Evolutionary conservation across 306 rosid genomes (phyloP).

Genomic region (Cicer judaicum): DNA sequence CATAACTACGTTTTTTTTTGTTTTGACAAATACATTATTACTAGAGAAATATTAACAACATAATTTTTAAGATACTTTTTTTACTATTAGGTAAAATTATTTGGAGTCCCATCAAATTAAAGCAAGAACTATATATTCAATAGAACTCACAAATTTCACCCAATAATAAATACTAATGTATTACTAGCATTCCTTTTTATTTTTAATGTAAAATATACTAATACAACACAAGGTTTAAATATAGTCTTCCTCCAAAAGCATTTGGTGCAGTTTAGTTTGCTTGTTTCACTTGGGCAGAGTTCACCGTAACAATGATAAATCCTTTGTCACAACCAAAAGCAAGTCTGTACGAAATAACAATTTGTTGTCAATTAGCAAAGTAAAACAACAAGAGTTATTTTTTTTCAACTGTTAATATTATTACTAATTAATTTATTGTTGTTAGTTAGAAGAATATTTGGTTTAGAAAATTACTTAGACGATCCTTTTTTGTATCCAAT

Average conservation of each 20-base stretch:
- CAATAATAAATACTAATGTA: background rate
- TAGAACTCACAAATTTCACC: background rate
- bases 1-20: too few relatives aligned
- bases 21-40: too few relatives aligned
- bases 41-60: too few relatives aligned
- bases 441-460: slow-evolving; percentile 11
- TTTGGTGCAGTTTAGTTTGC: background rate
- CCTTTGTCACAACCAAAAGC: slow-evolving; percentile 70
- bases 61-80: background rate
- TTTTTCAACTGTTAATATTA: too few relatives aligned
- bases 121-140: background rate
- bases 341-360: slow-evolving; percentile 47
- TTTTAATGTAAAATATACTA: background rate
- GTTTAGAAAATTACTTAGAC: slow-evolving; percentile 45
- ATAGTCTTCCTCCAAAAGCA: slow-evolving; percentile 4
- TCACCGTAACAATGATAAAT: slow-evolving; percentile 44
- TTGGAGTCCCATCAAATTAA: background rate
- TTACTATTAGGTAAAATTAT: background rate
- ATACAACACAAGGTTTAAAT: background rate
- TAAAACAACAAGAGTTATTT: background rate
- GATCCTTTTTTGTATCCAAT: slow-evolving; percentile 61
- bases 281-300: slow-evolving; percentile 24
- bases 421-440: background rate
- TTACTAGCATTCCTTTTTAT: background rate
- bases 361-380: slow-evolving; percentile 1